Evolutionary conservation across 179 eudicot genomes (phyloP).

Genomic region (Gypsophila paniculata): DNA sequence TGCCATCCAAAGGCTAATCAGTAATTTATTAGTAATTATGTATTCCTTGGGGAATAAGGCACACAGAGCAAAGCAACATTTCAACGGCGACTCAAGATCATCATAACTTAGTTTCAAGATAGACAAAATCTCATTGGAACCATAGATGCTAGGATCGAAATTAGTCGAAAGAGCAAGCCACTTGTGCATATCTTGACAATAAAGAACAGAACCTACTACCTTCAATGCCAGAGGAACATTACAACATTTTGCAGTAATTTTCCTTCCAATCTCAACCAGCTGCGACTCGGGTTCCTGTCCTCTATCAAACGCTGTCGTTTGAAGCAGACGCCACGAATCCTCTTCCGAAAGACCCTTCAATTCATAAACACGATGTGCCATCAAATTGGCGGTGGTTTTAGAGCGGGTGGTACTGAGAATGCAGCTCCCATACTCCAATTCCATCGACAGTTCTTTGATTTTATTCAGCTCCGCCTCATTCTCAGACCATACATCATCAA

Average conservation of each 20-base stretch:
- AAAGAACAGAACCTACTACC: neutral
- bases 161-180: slow-evolving; percentile 13
- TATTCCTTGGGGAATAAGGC: slow-evolving; percentile 13
- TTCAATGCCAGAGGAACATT: slow-evolving; percentile 28
- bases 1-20: slow-evolving; percentile 18
- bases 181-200: neutral
- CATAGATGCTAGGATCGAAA: neutral
- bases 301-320: slow-evolving; percentile 19
- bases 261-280: slow-evolving; percentile 10
- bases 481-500: slow-evolving; percentile 15
- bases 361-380: neutral
- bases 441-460: neutral
- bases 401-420: slow-evolving; percentile 11
- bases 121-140: neutral
- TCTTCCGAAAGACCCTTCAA: slow-evolving; percentile 20
- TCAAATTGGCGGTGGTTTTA: neutral
- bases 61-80: slow-evolving; percentile 17
- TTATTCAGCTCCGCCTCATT: neutral
- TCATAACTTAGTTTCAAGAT: slow-evolving; percentile 14
- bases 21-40: neutral
- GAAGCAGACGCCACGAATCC: slow-evolving; percentile 25
- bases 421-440: neutral
- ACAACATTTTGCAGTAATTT: slow-evolving; percentile 20
- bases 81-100: slow-evolving; percentile 11
- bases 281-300: slow-evolving; percentile 1